Evolutionary conservation across 2,329 filamentous ascomycete species (phyloP), one percentile per base, ranked within the genome.

Genomic region (Ustulina deusta): DNA sequence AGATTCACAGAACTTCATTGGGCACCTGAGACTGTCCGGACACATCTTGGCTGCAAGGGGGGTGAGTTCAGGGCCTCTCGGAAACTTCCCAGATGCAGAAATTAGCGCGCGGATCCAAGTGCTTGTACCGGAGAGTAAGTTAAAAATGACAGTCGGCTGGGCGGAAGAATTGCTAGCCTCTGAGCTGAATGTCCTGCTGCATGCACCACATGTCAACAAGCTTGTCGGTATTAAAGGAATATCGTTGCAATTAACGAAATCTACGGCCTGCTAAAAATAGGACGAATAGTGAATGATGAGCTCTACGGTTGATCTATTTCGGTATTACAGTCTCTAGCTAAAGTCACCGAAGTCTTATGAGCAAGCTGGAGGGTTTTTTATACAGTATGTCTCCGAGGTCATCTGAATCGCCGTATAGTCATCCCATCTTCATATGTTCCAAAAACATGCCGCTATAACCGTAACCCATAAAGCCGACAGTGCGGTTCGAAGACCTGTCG

Each of bases 401-500:
- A 36, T 44, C 20, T 13, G 44, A 51, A 42, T 34, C 36, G 6
- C 15, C 11, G n/a, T 54, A 6, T 10, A 60, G 42, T n/a, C 13
- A n/a, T 11, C 13, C 15, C 27, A n/a, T 4, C 15, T 17, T 58
- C n/a, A 63, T 63, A 66, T 29, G n/a, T 59, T 62, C 52, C 38
- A 66, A 20, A 65, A 25, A 13, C 42, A 69, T 52, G 42, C 51
- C 15, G 15, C 29, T n/a, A 46, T 25, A 49, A 44, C 20, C 36
- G 49, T 42, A 11, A 58, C 7, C 44, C 38, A 69, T 27, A 71
- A 9, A n/a, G 42, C 42, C 15, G 44, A 52, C 34, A 59, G 32
- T 7, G 68, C 63, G 27, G 58, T 27, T 65, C 58, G 49, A 32
- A 66, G 54, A 22, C 70, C 70, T 71, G 55, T 55, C 40, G 46